Conservation (phyloP, 441 rosid genomes). For the Pelargonium fulgidum region DNA sequence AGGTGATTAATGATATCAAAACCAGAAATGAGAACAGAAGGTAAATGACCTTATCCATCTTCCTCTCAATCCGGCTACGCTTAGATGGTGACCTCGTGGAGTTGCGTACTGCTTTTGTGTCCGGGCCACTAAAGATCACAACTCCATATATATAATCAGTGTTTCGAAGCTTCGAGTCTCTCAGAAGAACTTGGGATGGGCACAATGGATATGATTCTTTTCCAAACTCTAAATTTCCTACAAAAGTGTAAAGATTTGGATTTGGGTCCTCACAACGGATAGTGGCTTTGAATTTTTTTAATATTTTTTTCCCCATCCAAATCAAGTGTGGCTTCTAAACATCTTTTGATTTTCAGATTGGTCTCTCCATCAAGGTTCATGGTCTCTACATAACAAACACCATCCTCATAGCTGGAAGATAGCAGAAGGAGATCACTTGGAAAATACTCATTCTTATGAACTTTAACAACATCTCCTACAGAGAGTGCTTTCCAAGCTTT, state of each 20-base stretch:
- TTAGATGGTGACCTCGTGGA: constrained; percentile 89
- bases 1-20: constrained; percentile 57
- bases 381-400: constrained; percentile 94
- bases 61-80: constrained; percentile 84
- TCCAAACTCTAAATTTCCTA: constrained; percentile 65
- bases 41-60: constrained; percentile 78
- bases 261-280: constrained; percentile 92
- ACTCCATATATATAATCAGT: constrained; percentile 80
- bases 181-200: constrained; percentile 85
- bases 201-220: constrained; percentile 63
- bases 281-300: constrained; percentile 54
- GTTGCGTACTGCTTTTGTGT: constrained; percentile 88
- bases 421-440: constrained; percentile 90
- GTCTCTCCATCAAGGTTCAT: constrained; percentile 97
- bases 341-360: constrained; percentile 82
- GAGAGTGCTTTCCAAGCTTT: constrained; percentile 70
- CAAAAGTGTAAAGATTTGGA: constrained; percentile 75
- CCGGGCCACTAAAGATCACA: constrained; percentile 83
- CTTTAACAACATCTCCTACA: constrained; percentile 82
- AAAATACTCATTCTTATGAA: constrained; percentile 78
- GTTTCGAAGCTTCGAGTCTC: constrained; percentile 88
- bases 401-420: constrained; percentile 80
- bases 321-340: constrained; percentile 52
- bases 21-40: constrained; percentile 61
- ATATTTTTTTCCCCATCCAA: constrained; percentile 51